Evolutionary conservation across 2,329 filamentous ascomycete species (phyloP).

Genomic region (Claviceps sp.): DNA sequence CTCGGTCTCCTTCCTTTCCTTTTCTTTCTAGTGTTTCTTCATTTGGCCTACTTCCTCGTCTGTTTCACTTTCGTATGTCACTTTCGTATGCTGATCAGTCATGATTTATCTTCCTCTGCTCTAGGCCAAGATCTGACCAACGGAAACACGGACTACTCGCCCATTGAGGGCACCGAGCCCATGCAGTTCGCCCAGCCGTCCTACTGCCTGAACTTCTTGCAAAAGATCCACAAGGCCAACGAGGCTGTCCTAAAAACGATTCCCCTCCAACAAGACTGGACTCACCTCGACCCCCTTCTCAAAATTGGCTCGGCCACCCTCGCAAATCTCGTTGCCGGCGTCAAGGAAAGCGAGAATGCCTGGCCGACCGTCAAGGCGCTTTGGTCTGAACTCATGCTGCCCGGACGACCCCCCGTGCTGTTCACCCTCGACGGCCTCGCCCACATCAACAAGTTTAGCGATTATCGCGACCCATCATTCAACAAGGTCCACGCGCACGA

Average conservation of each 20-base stretch:
- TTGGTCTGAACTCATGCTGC: conserved; percentile 60
- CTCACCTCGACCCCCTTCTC: conserved; percentile 24
- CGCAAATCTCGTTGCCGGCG: conserved; percentile 53
- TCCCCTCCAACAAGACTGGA: conserved; percentile 30
- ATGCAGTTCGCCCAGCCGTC: conserved; percentile 62
- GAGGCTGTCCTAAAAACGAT: conserved; percentile 43
- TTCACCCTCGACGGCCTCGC: conserved; percentile 66
- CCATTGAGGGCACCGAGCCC: conserved; percentile 45
- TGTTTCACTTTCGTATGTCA: too few relatives aligned
- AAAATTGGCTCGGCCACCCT: conserved; percentile 48
- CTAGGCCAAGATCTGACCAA: conserved; percentile 65
- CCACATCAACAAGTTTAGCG: conserved; percentile 67
- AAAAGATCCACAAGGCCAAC: conserved; percentile 62
- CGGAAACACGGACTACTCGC: conserved; percentile 67
- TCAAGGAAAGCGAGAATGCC: conserved; percentile 61
- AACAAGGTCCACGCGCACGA: conserved; percentile 77
- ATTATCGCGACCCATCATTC: conserved; percentile 59
- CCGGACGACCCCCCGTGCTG: conserved; percentile 46
- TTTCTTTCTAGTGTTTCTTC: neutral
- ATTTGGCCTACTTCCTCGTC: neutral
- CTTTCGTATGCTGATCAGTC: neutral
- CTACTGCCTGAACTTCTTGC: conserved; percentile 63
- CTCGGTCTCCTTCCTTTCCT: neutral
- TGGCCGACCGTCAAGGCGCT: conserved; percentile 72
- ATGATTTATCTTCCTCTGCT: neutral